phyloP scores from a whole-genome alignment of 305 asterid genomes.

The Fraxinus dipetala region DNA sequence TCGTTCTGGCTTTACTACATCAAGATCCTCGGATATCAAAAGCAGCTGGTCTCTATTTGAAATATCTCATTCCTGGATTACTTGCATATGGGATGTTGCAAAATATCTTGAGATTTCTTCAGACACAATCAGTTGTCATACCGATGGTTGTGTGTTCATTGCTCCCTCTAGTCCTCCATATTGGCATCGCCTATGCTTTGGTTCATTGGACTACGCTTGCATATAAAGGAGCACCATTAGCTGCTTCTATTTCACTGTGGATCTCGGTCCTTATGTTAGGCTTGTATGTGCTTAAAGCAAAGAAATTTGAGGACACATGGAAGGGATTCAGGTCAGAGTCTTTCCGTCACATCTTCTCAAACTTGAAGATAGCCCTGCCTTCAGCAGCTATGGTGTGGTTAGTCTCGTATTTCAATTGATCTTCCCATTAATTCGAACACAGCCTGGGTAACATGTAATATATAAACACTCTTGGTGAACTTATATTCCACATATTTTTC shows the following conservation, averaged over 20 bases:
- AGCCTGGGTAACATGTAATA: background rate
- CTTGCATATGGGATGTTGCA: conserved; percentile 64
- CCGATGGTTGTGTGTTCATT: conserved; percentile 67
- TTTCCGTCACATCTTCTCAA: conserved; percentile 27
- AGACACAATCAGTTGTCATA: conserved; percentile 56
- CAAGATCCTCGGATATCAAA: conserved; percentile 63
- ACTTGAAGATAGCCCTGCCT: conserved; percentile 70
- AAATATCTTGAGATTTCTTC: conserved; percentile 70
- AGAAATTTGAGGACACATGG: conserved; percentile 53
- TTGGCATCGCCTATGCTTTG: conserved; percentile 46
- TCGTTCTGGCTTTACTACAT: conserved; percentile 39
- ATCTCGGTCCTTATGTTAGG: conserved; percentile 50
- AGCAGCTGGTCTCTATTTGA: conserved; percentile 59
- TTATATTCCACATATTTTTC: background rate
- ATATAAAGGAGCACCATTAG: conserved; percentile 62
- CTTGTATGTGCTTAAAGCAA: conserved; percentile 41
- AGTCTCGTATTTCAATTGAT: conserved; percentile 22
- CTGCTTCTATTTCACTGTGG: conserved; percentile 67
- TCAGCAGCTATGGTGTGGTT: conserved; percentile 90
- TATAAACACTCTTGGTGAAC: background rate
- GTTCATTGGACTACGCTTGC: conserved; percentile 50
- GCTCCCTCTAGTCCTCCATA: conserved; percentile 46
- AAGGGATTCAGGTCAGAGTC: conserved; percentile 54
- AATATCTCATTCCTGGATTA: conserved; percentile 59
- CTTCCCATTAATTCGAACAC: background rate